Evolutionary conservation across 768 basidiomycete species (phyloP), one percentile per base, ranked within the genome.

Genomic region (Tulasnella sp.): DNA sequence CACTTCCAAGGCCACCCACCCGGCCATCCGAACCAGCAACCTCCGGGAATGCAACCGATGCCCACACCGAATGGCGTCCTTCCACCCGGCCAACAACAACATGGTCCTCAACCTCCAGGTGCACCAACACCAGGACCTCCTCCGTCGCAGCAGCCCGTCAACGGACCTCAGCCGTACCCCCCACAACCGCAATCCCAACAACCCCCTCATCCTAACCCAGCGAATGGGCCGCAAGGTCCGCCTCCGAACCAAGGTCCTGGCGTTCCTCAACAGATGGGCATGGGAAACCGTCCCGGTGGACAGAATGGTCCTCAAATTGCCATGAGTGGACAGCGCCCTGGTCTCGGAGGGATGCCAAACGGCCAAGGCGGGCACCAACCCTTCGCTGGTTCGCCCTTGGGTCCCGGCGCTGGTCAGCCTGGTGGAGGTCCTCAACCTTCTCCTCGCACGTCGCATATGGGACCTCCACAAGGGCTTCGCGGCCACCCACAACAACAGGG

Each of bases 161-260:
- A 45, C 25, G 72, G 74, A 31, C 75, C 64, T n/a, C 75, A 76
- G 42, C 75, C 75, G 15, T 54, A 68, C 31, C 75, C 75, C 22
- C 75, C 68, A 36, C 75, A 39, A n/a, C 75, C 25, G 7, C 73
- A 77, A 75, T 64, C 38, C 12, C 76, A 77, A 67, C 72, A 77
- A 42, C 76, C 42, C 19, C 38, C 39, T 29, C 76, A 77, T 19
- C 75, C 39, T 3, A 38, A 39, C 36, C 22, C 38, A 6, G 37
- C 69, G 17, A 71, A 76, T n/a, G 40, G 40, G 22, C 40, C 71
- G 8, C 72, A 73, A 25, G 40, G 42, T 73, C 39, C 34, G 52
- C 42, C 52, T 31, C 45, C 36, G 34, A 58, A 38, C 25, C 36
- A 54, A 38, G 73, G 73, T 4, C 49, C 73, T 37, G 71, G 40